phyloP scores from a whole-genome alignment of 1,139 yeast genomes.

The Yarrowia galli region DNA sequence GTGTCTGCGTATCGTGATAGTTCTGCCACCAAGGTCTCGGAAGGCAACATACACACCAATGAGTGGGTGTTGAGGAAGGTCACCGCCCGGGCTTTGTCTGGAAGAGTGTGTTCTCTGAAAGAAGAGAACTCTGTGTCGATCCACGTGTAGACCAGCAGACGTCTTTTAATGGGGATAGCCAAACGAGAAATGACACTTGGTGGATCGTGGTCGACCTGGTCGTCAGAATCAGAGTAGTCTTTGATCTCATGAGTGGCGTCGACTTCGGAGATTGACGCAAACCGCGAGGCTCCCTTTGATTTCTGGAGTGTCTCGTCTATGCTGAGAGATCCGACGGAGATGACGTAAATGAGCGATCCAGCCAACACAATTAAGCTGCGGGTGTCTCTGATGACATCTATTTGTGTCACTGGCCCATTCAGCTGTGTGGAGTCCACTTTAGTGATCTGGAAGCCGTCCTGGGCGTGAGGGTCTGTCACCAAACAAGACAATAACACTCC shows the following conservation, averaged over 20 bases:
- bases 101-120: constrained; percentile 34
- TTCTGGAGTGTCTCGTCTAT: constrained; percentile 50
- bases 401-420: constrained; percentile 24
- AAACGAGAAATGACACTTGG: constrained; percentile 33
- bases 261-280: constrained; percentile 47
- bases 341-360: constrained; percentile 50
- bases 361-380: constrained; percentile 50
- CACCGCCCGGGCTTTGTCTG: constrained; percentile 19
- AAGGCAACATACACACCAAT: constrained; percentile 28
- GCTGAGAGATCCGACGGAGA: constrained; percentile 49
- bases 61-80: constrained; percentile 31
- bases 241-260: constrained; percentile 14
- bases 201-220: neutral
- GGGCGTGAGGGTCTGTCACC: constrained; percentile 44
- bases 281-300: constrained; percentile 51
- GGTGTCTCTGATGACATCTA: constrained; percentile 51
- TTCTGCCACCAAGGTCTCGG: constrained; percentile 18
- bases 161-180: constrained; percentile 33
- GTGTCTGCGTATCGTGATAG: constrained; percentile 15
- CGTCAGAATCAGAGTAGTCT: neutral
- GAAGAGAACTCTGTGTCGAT: constrained; percentile 35
- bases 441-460: constrained; percentile 8
- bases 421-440: neutral
- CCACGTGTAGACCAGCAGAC: constrained; percentile 27
- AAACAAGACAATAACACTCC: constrained; percentile 46